Conservation (phyloP, 176 grass and related monocot genomes). For the Themeda triandra region DNA sequence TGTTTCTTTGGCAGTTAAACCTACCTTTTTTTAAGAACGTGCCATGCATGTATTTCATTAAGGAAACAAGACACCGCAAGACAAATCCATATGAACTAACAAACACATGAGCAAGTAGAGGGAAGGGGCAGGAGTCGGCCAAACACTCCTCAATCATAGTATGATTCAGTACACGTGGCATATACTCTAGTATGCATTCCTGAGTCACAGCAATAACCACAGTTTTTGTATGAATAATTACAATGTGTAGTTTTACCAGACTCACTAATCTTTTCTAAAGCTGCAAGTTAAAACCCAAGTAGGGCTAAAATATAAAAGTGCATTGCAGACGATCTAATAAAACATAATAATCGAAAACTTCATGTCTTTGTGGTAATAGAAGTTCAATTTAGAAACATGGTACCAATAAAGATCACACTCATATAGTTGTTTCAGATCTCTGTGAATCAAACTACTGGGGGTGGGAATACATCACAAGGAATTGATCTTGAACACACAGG, state of each 20-base stretch:
- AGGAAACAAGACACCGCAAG: background rate
- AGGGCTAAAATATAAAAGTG: background rate
- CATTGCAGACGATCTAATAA: background rate
- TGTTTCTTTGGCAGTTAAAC: background rate
- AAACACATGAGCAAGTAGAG: background rate
- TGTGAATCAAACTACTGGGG: background rate
- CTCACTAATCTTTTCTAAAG: background rate
- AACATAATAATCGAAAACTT: background rate
- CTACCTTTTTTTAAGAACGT: background rate
- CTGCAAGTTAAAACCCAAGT: background rate
- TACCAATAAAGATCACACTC: background rate
- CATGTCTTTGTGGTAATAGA: background rate
- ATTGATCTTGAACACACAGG: background rate
- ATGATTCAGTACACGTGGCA: background rate
- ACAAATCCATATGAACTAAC: background rate
- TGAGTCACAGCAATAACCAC: background rate
- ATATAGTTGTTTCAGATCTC: background rate
- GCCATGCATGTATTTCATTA: background rate
- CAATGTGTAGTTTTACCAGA: background rate
- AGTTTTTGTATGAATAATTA: background rate
- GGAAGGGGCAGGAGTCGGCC: background rate
- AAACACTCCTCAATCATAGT: background rate
- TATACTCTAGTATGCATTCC: background rate
- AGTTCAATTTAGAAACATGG: background rate
- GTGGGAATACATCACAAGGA: constrained; percentile 5